A percentile compares a stretch with the other conserved stretches of the same genome.
These are phyloP conservation scores for Paracoccidioides brasiliensis DNA, from an alignment of 2,329 filamentous ascomycete genomes.

Conservation along the genomic window DNA sequence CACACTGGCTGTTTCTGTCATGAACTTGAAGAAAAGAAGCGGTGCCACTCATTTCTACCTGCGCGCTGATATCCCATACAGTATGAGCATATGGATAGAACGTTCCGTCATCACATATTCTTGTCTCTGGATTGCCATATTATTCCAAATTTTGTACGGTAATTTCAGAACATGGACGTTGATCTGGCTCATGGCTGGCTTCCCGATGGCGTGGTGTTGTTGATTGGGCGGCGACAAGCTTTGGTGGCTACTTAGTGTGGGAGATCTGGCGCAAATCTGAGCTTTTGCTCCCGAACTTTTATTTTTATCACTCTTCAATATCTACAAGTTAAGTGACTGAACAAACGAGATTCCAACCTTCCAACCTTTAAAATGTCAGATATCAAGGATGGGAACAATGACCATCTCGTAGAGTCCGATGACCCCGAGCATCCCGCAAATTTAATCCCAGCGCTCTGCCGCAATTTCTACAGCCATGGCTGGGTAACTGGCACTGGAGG, in stretches of 20 bases:
- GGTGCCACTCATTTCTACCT: neutral
- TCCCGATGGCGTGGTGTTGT: neutral
- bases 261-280: neutral
- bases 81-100: neutral
- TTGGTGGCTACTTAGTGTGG: neutral
- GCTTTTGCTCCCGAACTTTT: neutral
- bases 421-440: conserved; percentile 87
- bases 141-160: no score
- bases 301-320: no score
- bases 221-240: neutral
- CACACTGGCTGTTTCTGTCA: no score
- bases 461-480: conserved; percentile 87
- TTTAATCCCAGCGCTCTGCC: conserved; percentile 82
- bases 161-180: no score
- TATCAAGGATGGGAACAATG: conserved; percentile 23
- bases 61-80: neutral
- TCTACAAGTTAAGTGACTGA: no score
- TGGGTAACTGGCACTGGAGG: conserved; percentile 53
- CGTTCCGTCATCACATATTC: neutral
- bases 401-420: conserved; percentile 44
- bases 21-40: no score
- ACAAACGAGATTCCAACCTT: neutral
- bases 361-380: conserved; percentile 4
- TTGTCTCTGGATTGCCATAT: neutral
- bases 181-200: no score